Evolutionary conservation across 805 yeast species (phyloP).

Genomic region (Cyberlindnera bimundalis): DNA sequence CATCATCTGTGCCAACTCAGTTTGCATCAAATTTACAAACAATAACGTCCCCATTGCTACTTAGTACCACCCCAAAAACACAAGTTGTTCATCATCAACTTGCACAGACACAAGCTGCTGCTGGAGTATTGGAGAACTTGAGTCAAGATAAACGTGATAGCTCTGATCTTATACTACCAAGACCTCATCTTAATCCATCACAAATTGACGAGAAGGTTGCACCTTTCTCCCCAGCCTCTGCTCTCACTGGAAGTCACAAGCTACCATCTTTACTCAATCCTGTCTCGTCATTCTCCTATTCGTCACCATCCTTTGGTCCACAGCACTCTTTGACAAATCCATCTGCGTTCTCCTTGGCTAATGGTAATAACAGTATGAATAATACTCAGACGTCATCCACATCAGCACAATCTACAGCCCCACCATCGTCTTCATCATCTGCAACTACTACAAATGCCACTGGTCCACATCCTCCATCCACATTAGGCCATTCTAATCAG

Average conservation of each 20-base stretch:
- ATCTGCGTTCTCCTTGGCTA: slow-evolving; percentile 23
- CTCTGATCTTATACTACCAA: slow-evolving; percentile 8
- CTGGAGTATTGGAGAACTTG: slow-evolving; percentile 28
- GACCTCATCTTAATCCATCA: slow-evolving; percentile 4
- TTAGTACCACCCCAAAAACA: slow-evolving; percentile 41
- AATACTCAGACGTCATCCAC: background rate
- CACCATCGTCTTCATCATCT: background rate
- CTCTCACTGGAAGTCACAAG: slow-evolving; percentile 16
- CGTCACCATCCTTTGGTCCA: slow-evolving; percentile 47
- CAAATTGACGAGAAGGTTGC: slow-evolving; percentile 9
- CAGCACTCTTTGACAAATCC: slow-evolving; percentile 32
- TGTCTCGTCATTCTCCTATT: slow-evolving; percentile 24
- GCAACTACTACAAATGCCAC: no score
- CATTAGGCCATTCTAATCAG: background rate
- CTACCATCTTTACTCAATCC: slow-evolving; percentile 23
- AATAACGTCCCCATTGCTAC: slow-evolving; percentile 61
- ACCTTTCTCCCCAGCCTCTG: slow-evolving; percentile 28
- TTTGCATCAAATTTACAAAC: slow-evolving; percentile 62
- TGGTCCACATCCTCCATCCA: background rate
- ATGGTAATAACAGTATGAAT: no score
- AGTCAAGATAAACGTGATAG: slow-evolving; percentile 18
- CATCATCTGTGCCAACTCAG: slow-evolving; percentile 66
- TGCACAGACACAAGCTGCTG: slow-evolving; percentile 30
- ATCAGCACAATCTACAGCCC: background rate
- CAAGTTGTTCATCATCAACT: slow-evolving; percentile 34